Base-by-base conservation (phyloP, 1,284 basidiomycete genomes). In the Heterobasidion irregulare region DNA sequence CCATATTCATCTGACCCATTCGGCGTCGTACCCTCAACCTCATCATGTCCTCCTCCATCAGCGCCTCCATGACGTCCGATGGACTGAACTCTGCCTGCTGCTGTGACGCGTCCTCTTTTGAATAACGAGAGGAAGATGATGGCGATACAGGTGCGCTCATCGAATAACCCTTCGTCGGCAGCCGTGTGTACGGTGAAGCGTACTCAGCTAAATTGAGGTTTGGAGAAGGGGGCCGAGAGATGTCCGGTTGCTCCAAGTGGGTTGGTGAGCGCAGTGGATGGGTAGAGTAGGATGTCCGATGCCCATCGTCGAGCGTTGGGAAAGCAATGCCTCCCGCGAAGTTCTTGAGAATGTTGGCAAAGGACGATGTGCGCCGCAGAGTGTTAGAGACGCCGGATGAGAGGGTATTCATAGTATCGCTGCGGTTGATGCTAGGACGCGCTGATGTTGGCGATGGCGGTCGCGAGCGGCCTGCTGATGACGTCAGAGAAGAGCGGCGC, bases 1-100 rank as follows among this genome's bases (percentile, higher is more conserved):
- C 60, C n/a, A 49, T 60, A 4, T 56, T 59, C 43, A 41, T 57
- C 43, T 61, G 58, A 35, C 47, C 50, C 8, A 70, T 65, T 50
- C 82, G 74, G 53, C 90, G 73, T 33, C 93, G 77, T 15, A 87
- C 85, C 19, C 86, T 73, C 41, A 95, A 65, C 8, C 92, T 79
- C 59, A 94, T 89, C 87, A 93, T 89, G 65, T 96, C 92, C 65
- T 95, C 92, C 63, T 92, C 90, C 65, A 92, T 89, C 18, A 95
- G 73, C 0, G 90, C 89, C 60, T 92, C 88, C 72, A 95, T 86
- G 3, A 94, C 89, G 60, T 89, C 79, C 10, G 80, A 86, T 0
- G 91, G 83, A 19, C 76, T 63, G 64, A 83, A 89, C 55, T 83
- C 77, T 44, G 72, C 70, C 0, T 74, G 68, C 6, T 70, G 62